Evolutionary conservation across 805 yeast genomes (phyloP), one percentile per base, ranked within the genome.

Genomic region (Priceomyces medius): DNA sequence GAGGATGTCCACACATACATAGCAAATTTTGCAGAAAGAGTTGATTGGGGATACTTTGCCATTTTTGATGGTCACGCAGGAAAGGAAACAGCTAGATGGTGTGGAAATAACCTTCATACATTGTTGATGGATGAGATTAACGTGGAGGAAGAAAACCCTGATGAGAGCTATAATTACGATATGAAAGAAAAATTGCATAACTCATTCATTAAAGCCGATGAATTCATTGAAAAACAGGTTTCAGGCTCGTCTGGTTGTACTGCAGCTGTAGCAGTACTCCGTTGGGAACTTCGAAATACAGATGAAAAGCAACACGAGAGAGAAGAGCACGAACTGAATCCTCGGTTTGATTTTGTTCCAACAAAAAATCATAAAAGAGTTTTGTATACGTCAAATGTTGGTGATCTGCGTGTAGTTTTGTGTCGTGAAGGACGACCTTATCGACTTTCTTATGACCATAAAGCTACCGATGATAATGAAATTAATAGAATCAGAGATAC

Each of bases 21-120:
- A 29, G 89, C 93, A 50, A 89, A 90, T 67, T 90, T 86, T 68
- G 93, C 90, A n/a, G 95, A 88, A 51, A 63, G 88, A 43, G 68
- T 85, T 21, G 97, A 89, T 59, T 85, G 96, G 85, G 98, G 97
- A 2, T 91, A 87, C 59, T 89, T 91, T 74, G 98, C 95, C 13
- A 76, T 91, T 1, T 91, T 89, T 64, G 99, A 91, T 63, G 99
- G 99, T 8, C 99, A 91, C 65, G 98, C 98, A 2, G 99, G 99
- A 17, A 81, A 81, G 41, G 88, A 81, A 50, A 84, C 95, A 7
- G 95, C 99, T 1, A 79, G 91, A 54, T 90, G 96, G 95, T 89
- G 97, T 67, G 95, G 97, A 0, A 81, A 87, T 47, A 81, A 85
- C 53, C 62, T 91, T 43, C 97, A 91, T 58, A 68, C 80, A 18